Evolutionary conservation across 108 stramenopile species (phyloP).

Genomic region (Nitzschia palea): DNA sequence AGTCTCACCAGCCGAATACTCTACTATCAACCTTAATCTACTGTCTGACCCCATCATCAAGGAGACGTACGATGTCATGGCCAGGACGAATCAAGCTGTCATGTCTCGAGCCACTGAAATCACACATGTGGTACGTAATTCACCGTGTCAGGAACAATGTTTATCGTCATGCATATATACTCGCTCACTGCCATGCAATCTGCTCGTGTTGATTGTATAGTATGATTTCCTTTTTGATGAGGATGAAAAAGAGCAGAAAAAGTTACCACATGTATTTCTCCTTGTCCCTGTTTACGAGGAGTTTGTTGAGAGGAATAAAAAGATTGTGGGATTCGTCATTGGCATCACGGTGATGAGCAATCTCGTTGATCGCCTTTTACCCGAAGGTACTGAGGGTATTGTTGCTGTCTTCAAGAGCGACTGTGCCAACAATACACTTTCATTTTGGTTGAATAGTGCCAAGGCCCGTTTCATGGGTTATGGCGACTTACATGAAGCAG

Average conservation of each 20-base stretch:
- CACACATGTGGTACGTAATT: slow-evolving; percentile 1
- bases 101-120: slow-evolving; percentile 9
- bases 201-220: neutral
- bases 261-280: neutral
- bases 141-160: too few species aligned
- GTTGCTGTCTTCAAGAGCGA: slow-evolving; percentile 41
- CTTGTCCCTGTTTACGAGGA: neutral
- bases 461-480: slow-evolving; percentile 37
- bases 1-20: slow-evolving; percentile 10
- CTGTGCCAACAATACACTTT: slow-evolving; percentile 27
- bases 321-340: slow-evolving; percentile 8
- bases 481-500: slow-evolving; percentile 46
- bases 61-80: neutral
- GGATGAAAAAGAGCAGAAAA: neutral
- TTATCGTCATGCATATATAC: too few species aligned
- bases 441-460: slow-evolving; percentile 35
- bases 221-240: slow-evolving; percentile 5
- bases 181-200: too few species aligned
- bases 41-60: slow-evolving; percentile 16
- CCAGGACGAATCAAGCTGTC: neutral
- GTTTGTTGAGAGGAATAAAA: neutral
- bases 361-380: slow-evolving; percentile 31
- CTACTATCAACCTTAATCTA: slow-evolving; percentile 17
- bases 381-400: slow-evolving; percentile 45
- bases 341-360: slow-evolving; percentile 1